Base-by-base conservation (phyloP, 768 basidiomycete genomes). In the Boletellus ananas region DNA sequence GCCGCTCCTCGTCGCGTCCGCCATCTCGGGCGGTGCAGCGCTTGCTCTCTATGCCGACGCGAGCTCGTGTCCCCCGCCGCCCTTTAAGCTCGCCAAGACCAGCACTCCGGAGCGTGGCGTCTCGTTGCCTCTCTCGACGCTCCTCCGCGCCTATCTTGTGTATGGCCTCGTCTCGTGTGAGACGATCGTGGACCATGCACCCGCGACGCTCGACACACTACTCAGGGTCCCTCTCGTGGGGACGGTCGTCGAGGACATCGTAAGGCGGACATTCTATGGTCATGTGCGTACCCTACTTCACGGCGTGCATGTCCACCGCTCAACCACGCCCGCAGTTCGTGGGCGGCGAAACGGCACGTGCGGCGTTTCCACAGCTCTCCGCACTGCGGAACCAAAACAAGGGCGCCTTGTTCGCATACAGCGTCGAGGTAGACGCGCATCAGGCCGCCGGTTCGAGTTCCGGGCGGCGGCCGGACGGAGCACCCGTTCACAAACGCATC, bases 161-260 rank as follows among this genome's bases (percentile, higher is more conserved):
- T 95, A 88, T 71, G 76, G 86, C 6, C 75, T 90, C 65, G 87
- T 85, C 61, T 90, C 90, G 6, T 71, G 88, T 20, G 88, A 93
- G 3, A 57, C 72, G 0, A 70, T 96, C 12, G 86, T 95, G 25
- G 88, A 94, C 59, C 69, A 79, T 50, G 81, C 90, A 1, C 90
- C 91, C 0, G 65, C 68, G 40, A 68, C 94, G 21, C 73, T 96
- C 37, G 68, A 77, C 12, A 58, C 72, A 2, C 59, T 85, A 14
- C 66, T 75, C 6, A 71, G 74, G 36, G 68, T 83, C 2, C 81
- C 83, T 1, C 69, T 74, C 12, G 41, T 94, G 0, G 79, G 74
- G 50, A 72, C 79, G 47, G 58, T 91, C 35, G 83, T 85, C 2
- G 83, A 91, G 60, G 72, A 72, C 1, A 62, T 89, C 47, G 85